A percentile compares a stretch with the other conserved stretches of the same genome.
Evolutionary conservation across 768 basidiomycete genomes (phyloP).

Genomic region (Lactifluus subvellereus): DNA sequence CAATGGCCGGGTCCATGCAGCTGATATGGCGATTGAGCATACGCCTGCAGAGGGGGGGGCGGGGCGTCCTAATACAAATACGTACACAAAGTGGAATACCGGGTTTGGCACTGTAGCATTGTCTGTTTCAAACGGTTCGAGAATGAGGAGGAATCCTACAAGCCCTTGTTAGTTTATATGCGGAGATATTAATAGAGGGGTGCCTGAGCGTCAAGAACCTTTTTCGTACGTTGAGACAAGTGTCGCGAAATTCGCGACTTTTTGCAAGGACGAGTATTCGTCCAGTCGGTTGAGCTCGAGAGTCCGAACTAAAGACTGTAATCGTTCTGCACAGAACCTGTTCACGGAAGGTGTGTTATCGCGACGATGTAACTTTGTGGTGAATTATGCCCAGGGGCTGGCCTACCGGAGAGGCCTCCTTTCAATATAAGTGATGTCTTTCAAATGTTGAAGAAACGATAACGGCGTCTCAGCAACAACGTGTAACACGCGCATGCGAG

Average conservation of each 20-base stretch:
- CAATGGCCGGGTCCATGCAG: constrained; percentile 94
- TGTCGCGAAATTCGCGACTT: constrained; percentile 94
- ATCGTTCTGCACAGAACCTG: constrained; percentile 94
- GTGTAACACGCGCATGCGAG: constrained; percentile 97
- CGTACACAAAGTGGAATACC: constrained; percentile 93
- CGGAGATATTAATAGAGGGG: background rate
- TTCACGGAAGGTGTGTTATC: background rate
- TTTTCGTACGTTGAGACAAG: constrained; percentile 98
- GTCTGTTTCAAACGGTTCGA: constrained; percentile 98
- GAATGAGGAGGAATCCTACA: constrained; percentile 87
- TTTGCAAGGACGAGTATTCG: constrained; percentile 88
- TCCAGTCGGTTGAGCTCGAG: constrained; percentile 85
- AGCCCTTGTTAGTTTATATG: constrained; percentile 1
- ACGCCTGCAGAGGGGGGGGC: background rate
- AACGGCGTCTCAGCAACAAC: constrained; percentile 98
- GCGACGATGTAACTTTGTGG: constrained; percentile 4
- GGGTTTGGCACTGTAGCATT: constrained; percentile 98
- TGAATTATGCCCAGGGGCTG: background rate
- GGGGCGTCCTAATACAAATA: constrained; percentile 20
- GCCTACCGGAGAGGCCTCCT: constrained; percentile 80
- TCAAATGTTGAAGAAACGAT: constrained; percentile 95
- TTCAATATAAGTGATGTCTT: constrained; percentile 99
- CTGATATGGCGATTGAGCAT: constrained; percentile 37
- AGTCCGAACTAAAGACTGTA: constrained; percentile 91
- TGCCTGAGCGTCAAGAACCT: constrained; percentile 40